phyloP scores from a whole-genome alignment of 768 basidiomycete species.

The Tricholoma matsutake region DNA sequence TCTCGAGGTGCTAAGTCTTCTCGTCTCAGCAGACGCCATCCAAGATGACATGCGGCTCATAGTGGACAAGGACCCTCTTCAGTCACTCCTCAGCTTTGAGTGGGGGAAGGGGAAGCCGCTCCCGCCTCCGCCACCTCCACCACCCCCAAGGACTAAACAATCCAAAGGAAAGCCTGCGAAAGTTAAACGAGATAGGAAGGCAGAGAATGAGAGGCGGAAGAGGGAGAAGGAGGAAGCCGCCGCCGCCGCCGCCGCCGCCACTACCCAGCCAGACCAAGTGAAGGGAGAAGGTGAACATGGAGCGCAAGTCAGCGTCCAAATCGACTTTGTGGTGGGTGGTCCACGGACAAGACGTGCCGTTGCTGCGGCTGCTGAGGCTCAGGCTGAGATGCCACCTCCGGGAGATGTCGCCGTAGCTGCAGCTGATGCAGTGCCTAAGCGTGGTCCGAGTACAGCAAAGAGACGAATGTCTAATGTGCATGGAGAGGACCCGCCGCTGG shows the following conservation, averaged over 20 bases:
- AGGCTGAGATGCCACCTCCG: slow-evolving; percentile 25
- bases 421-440: slow-evolving; percentile 26
- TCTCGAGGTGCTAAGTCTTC: slow-evolving; percentile 50
- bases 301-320: background rate
- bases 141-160: slow-evolving; percentile 36
- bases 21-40: slow-evolving; percentile 51
- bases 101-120: slow-evolving; percentile 59
- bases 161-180: slow-evolving; percentile 38
- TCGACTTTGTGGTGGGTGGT: slow-evolving; percentile 40
- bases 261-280: slow-evolving; percentile 16
- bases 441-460: slow-evolving; percentile 17
- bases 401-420: background rate
- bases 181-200: slow-evolving; percentile 36
- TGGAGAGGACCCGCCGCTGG: slow-evolving; percentile 35
- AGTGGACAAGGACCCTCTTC: slow-evolving; percentile 55
- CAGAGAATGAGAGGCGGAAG: slow-evolving; percentile 37
- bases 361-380: slow-evolving; percentile 43
- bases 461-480: background rate
- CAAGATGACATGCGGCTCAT: slow-evolving; percentile 52
- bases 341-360: slow-evolving; percentile 47
- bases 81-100: slow-evolving; percentile 67
- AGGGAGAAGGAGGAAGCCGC: slow-evolving; percentile 18
- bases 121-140: slow-evolving; percentile 49
- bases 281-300: slow-evolving; percentile 6
- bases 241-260: slow-evolving; percentile 15